Conservation (phyloP, 164 flowering plant species). For the Platanus orientalis region DNA sequence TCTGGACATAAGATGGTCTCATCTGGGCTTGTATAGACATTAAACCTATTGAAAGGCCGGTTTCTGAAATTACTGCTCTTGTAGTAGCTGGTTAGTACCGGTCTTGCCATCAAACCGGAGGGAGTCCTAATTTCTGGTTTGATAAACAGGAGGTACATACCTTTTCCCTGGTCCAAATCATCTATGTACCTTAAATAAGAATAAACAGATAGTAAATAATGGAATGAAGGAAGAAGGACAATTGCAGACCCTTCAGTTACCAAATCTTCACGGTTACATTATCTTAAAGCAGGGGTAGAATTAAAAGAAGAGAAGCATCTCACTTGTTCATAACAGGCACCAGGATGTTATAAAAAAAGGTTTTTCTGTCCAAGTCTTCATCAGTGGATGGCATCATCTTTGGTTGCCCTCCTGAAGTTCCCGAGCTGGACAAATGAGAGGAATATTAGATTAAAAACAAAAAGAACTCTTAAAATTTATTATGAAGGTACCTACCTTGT, state of each 20-base stretch:
- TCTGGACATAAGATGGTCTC: slow-evolving; percentile 39
- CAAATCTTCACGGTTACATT: not conserved
- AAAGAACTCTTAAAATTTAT: too few species aligned
- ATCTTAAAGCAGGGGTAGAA: not conserved
- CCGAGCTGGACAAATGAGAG: slow-evolving; percentile 28
- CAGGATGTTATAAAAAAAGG: slow-evolving; percentile 27
- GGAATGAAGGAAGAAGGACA: not conserved
- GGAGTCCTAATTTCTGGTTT: slow-evolving; percentile 16
- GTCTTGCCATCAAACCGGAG: slow-evolving; percentile 16
- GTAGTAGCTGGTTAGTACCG: slow-evolving; percentile 18
- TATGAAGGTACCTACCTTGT: slow-evolving; percentile 22
- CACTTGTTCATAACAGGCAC: slow-evolving; percentile 40
- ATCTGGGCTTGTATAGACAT: slow-evolving; percentile 13
- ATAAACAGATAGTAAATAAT: not conserved
- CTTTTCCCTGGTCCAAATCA: slow-evolving; percentile 39
- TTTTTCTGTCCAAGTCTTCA: slow-evolving; percentile 34
- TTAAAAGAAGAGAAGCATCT: not conserved
- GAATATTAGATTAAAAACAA: not conserved
- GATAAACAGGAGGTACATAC: slow-evolving; percentile 30
- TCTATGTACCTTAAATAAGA: slow-evolving; percentile 26
- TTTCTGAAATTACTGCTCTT: slow-evolving; percentile 12
- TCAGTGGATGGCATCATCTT: slow-evolving; percentile 43
- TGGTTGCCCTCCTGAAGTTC: slow-evolving; percentile 44
- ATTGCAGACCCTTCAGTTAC: slow-evolving; percentile 28
- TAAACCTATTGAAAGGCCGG: slow-evolving; percentile 11